Evolutionary conservation across 306 rosid species (phyloP), one percentile per base, ranked within the genome.

Genomic region (Fragaria ananassa): DNA sequence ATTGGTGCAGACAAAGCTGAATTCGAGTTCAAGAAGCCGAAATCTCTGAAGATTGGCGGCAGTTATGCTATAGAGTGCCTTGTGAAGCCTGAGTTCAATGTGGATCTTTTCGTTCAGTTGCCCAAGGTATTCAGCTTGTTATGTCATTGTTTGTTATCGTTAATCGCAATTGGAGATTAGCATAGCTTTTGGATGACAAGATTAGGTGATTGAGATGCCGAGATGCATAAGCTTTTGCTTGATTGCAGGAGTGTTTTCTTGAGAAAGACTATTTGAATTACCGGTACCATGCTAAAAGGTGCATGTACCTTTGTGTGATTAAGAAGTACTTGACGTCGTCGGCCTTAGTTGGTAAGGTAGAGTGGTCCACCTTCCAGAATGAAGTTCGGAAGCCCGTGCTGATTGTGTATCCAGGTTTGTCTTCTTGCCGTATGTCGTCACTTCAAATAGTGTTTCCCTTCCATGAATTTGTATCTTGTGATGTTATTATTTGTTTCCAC

Each of bases 191-290:
- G 1, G 27, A 47, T 50, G 10, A 2, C 58, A 13, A 23, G 23
- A 57, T 5, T 58, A 18, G 12, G 12, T 19, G 2, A 50, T 51
- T 1, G 37, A 56, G 75, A 47, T 29, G 18, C 25, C 11, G 18
- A 0, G 4, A 44, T 15, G 9, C 0, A 21, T 58, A 3, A 54
- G 41, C 18, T 17, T 47, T 70, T 70, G 3, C 29, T 66, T 64
- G 69, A 68, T 81, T 78, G 71, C 83, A 95, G 99, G 97, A 89
- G 78, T 89, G 97, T 81, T 92, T 95, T 78, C 93, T 79, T 5
- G 97, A 90, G 92, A 95, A 95, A 81, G 98, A 95, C 77, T 95
- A 95, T 84, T 84, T 95, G 75, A 95, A 95, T 86, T 86, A 92
- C 73, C 84, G 97, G 54, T 95, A 95, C 74, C 90, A 92, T 78